phyloP scores from a whole-genome alignment of 1,139 yeast species.

The Diutina neorugosa region DNA sequence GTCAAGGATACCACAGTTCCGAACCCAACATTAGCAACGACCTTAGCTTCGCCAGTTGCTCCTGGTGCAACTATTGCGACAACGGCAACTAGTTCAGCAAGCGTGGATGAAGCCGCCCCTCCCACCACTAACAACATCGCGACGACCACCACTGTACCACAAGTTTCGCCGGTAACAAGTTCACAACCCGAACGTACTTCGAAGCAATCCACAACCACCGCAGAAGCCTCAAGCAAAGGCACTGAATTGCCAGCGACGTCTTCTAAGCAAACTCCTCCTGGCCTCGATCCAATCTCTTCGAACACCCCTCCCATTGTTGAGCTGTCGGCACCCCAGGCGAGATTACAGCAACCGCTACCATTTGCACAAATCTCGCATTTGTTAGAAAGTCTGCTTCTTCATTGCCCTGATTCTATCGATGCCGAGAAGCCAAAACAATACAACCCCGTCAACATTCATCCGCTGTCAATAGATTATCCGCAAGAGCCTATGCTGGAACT shows the following conservation, averaged over 20 bases:
- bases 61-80: slow-evolving; percentile 10
- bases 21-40: slow-evolving; percentile 4
- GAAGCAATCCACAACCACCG: not conserved
- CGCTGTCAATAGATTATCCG: slow-evolving; percentile 86
- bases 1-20: not conserved
- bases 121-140: slow-evolving; percentile 7
- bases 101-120: slow-evolving; percentile 13
- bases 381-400: slow-evolving; percentile 66
- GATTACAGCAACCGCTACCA: slow-evolving; percentile 40
- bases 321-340: slow-evolving; percentile 19
- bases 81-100: slow-evolving; percentile 6
- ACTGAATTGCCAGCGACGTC: not conserved
- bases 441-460: slow-evolving; percentile 74
- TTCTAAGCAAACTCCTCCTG: slow-evolving; percentile 7
- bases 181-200: not conserved
- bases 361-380: slow-evolving; percentile 42
- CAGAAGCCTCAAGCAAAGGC: not conserved
- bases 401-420: slow-evolving; percentile 89
- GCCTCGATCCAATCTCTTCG: not conserved
- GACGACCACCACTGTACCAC: not conserved
- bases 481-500: slow-evolving; percentile 68
- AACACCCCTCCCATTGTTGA: not conserved
- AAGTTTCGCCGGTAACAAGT: not conserved
- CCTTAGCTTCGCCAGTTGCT: not conserved
- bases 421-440: slow-evolving; percentile 80